Evolutionary conservation across 2,329 filamentous ascomycete species (phyloP).

Genomic region (Phyllosticta citrichinensis): DNA sequence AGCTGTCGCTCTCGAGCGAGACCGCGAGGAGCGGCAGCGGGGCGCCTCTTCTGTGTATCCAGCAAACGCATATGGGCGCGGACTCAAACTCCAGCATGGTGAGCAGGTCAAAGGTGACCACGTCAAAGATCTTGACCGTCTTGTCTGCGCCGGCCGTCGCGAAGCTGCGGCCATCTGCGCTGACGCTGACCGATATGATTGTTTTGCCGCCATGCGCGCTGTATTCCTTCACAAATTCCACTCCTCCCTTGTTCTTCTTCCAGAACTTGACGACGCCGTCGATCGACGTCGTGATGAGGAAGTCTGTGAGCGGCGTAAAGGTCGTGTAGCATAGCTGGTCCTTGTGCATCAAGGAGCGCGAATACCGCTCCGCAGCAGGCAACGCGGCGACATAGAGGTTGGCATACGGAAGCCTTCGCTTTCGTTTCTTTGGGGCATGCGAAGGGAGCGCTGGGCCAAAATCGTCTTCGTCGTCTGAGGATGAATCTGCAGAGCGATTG

Average conservation of each 20-base stretch:
- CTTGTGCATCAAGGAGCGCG: constrained; percentile 96
- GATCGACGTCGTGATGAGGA: constrained; percentile 84
- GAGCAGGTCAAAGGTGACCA: constrained; percentile 61
- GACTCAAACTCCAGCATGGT: constrained; percentile 67
- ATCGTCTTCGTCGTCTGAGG: constrained; percentile 67
- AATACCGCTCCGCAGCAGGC: constrained; percentile 72
- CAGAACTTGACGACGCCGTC: constrained; percentile 99
- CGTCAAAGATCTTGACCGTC: constrained; percentile 67
- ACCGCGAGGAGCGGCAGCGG: constrained; percentile 79
- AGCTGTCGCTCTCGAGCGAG: constrained; percentile 61
- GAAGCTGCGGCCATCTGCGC: constrained; percentile 84
- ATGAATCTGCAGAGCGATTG: constrained; percentile 40
- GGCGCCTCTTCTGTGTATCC: constrained; percentile 82
- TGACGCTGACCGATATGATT: constrained; percentile 73
- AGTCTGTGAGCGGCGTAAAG: constrained; percentile 84
- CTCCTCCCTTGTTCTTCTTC: constrained; percentile 85
- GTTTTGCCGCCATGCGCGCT: constrained; percentile 71
- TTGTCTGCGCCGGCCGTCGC: constrained; percentile 75
- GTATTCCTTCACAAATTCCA: constrained; percentile 99
- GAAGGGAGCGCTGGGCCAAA: constrained; percentile 88
- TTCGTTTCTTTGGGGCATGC: constrained; percentile 74
- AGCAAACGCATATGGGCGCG: constrained; percentile 71
- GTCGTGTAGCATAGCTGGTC: constrained; percentile 84
- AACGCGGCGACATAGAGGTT: constrained; percentile 89
- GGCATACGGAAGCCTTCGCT: constrained; percentile 82